Percentiles rank a stretch among this genome's conserved stretches.
Conservation (phyloP, 2,329 filamentous ascomycete species). For the Penicillium sclerotigenum region DNA sequence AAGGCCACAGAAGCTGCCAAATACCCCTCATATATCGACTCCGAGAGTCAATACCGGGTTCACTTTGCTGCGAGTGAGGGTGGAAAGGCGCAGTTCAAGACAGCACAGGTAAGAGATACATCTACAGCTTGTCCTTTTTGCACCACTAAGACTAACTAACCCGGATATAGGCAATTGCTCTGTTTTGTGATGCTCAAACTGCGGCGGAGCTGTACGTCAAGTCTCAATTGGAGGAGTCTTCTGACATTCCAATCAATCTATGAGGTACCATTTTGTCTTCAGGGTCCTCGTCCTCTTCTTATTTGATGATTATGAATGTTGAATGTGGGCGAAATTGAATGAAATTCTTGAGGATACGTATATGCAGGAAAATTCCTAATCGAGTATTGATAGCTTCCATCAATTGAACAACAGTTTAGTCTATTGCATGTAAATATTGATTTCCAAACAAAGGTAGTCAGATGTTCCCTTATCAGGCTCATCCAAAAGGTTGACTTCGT, state of each 20-base stretch:
- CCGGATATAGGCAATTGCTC: not conserved
- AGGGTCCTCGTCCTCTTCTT: fast-evolving
- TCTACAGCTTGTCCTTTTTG: not conserved
- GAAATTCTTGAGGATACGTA: not conserved
- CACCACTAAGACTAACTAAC: not conserved
- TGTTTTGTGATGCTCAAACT: not conserved
- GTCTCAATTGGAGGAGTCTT: not conserved
- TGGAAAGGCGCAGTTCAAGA: not conserved
- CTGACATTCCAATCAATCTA: not conserved
- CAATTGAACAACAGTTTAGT: not conserved
- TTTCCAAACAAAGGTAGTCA: not conserved
- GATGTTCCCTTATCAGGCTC: no score
- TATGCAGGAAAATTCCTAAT: not conserved
- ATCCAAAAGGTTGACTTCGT: no score
- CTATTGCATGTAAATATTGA: not conserved
- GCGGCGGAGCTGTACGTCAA: not conserved
- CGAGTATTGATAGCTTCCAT: not conserved
- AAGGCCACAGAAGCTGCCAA: not conserved
- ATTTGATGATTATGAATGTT: not conserved
- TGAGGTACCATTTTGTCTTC: not conserved
- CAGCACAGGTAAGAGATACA: not conserved
- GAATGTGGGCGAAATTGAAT: not conserved
- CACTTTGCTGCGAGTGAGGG: not conserved
- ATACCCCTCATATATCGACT: not conserved
- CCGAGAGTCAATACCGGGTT: not conserved